Evolutionary conservation across 1,284 basidiomycete genomes (phyloP).

Genomic region (Fomes fomentarius): DNA sequence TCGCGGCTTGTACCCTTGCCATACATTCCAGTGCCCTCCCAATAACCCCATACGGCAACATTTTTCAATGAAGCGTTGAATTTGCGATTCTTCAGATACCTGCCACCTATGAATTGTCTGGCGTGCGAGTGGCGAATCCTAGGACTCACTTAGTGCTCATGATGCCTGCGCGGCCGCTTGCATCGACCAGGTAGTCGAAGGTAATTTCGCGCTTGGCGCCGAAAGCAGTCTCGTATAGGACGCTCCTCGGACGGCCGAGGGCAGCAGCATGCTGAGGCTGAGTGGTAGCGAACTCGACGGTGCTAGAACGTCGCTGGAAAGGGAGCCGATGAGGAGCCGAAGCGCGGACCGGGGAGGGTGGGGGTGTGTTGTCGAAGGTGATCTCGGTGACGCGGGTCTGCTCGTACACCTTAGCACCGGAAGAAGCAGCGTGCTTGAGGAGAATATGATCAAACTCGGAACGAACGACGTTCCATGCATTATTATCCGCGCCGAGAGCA

Average conservation of each 20-base stretch:
- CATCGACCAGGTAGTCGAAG: slow-evolving; percentile 72
- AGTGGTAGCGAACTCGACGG: slow-evolving; percentile 15
- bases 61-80: slow-evolving; percentile 73
- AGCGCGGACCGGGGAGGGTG: slow-evolving; percentile 14
- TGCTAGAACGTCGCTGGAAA: slow-evolving; percentile 1
- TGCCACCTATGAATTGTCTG: too few relatives aligned
- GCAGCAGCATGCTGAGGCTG: background rate
- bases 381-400: slow-evolving; percentile 38
- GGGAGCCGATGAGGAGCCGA: background rate
- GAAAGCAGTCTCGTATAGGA: slow-evolving; percentile 30
- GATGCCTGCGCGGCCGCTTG: slow-evolving; percentile 68
- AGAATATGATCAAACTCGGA: slow-evolving; percentile 46
- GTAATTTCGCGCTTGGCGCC: slow-evolving; percentile 43
- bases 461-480: slow-evolving; percentile 45
- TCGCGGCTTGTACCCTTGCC: slow-evolving; percentile 54
- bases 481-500: slow-evolving; percentile 39
- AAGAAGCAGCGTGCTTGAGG: slow-evolving; percentile 38
- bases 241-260: slow-evolving; percentile 31
- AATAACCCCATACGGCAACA: slow-evolving; percentile 80
- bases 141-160: slow-evolving; percentile 53
- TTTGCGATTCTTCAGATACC: slow-evolving; percentile 67
- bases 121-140: too few relatives aligned
- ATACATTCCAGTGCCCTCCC: slow-evolving; percentile 58
- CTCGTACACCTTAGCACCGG: slow-evolving; percentile 41
- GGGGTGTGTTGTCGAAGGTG: slow-evolving; percentile 27